These are phyloP conservation scores for Fusarium mexicanum DNA, from an alignment of 2,329 filamentous ascomycete genomes.

Conservation along the genomic window DNA sequence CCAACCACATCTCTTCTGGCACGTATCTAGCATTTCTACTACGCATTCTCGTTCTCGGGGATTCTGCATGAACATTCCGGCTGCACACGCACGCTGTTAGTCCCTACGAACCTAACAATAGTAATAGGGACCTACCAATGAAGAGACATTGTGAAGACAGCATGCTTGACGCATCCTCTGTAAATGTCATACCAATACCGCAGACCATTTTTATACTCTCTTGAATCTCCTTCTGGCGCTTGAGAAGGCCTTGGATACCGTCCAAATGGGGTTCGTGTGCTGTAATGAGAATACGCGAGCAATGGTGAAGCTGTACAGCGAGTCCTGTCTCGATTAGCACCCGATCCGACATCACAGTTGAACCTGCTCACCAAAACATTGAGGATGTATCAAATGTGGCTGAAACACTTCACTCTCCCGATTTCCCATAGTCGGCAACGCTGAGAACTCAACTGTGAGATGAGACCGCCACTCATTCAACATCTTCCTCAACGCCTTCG, in stretches of 20 bases:
- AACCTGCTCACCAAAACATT: slow-evolving; percentile 46
- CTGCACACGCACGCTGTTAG: neutral
- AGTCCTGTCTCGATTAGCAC: slow-evolving; percentile 2
- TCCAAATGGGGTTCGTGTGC: slow-evolving; percentile 36
- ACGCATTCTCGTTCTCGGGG: slow-evolving; percentile 18
- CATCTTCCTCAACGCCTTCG: slow-evolving; percentile 26
- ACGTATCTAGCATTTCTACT: slow-evolving; percentile 33
- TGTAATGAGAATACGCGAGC: slow-evolving; percentile 48
- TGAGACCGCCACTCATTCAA: slow-evolving; percentile 47
- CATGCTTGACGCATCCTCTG: slow-evolving; percentile 53
- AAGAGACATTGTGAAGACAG: slow-evolving; percentile 56
- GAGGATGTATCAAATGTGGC: slow-evolving; percentile 60
- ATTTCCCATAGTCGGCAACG: slow-evolving; percentile 48
- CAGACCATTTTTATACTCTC: slow-evolving; percentile 50
- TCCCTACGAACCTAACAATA: accelerated
- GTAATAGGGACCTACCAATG: neutral
- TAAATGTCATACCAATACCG: slow-evolving; percentile 58
- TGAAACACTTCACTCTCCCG: slow-evolving; percentile 48
- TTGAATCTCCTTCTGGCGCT: slow-evolving; percentile 41
- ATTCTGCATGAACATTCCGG: slow-evolving; percentile 33
- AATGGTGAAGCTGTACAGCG: slow-evolving; percentile 28
- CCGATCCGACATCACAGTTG: accelerated
- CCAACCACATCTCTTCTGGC: slow-evolving; percentile 38
- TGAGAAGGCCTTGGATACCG: slow-evolving; percentile 55
- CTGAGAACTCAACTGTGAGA: slow-evolving; percentile 51